Evolutionary conservation across 441 rosid genomes (phyloP).

Genomic region (Bocquillonia castaneifolia): DNA sequence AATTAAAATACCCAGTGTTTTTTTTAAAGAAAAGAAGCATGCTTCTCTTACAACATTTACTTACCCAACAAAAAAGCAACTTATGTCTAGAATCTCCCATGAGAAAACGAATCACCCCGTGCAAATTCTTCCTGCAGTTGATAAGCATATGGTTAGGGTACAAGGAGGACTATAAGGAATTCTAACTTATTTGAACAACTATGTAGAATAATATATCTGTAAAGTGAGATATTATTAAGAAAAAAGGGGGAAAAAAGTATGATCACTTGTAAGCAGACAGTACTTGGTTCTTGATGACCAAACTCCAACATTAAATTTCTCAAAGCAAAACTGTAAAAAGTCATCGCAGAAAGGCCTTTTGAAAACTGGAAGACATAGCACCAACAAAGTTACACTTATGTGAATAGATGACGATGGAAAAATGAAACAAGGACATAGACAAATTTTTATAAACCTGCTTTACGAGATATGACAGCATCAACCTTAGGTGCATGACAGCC

Average conservation of each 20-base stretch:
- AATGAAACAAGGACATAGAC: background rate
- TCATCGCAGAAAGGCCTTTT: constrained; percentile 73
- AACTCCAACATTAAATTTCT: constrained; percentile 75
- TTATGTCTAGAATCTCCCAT: constrained; percentile 55
- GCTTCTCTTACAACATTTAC: constrained; percentile 13
- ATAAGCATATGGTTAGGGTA: constrained; percentile 12
- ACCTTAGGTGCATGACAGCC: constrained; percentile 35
- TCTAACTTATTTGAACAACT: background rate
- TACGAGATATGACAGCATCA: constrained; percentile 42
- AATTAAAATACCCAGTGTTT: background rate
- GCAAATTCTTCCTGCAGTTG: constrained; percentile 57
- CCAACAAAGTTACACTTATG: constrained; percentile 2
- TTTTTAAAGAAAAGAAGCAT: background rate
- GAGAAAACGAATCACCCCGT: constrained; percentile 46
- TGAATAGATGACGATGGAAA: background rate
- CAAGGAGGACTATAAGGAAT: background rate
- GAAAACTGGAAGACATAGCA: constrained; percentile 46
- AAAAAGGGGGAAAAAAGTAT: background rate
- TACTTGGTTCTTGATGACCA: constrained; percentile 85
- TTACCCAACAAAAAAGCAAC: constrained; percentile 84
- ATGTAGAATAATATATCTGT: background rate
- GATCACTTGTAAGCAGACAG: constrained; percentile 13
- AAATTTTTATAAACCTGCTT: constrained; percentile 41
- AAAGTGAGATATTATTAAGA: background rate
- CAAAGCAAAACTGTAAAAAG: constrained; percentile 70